Percentiles rank a stretch among this genome's conserved stretches.
Conservation (phyloP, 805 yeast genomes). For the Yamadazyma paraphyllophila region DNA sequence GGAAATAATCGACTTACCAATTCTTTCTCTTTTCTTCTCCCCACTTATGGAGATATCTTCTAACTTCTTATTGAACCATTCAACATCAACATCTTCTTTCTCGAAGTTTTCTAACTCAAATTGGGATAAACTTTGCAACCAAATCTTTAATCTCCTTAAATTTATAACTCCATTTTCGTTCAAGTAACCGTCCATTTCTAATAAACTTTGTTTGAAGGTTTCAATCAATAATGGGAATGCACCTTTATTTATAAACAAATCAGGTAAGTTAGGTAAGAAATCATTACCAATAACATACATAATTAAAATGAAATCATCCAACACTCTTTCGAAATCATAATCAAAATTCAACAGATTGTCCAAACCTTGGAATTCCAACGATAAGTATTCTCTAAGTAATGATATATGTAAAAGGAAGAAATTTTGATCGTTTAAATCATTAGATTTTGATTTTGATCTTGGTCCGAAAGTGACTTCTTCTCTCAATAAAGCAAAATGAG, state of each 20-base stretch:
- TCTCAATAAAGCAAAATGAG: conserved; percentile 91
- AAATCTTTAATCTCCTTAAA: conserved; percentile 63
- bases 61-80: conserved; percentile 86
- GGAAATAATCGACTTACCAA: conserved; percentile 61
- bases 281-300: conserved; percentile 97
- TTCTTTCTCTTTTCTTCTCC: conserved; percentile 61
- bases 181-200: conserved; percentile 75
- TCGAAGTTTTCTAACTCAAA: conserved; percentile 89
- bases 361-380: conserved; percentile 76
- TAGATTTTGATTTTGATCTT: conserved; percentile 32
- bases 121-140: conserved; percentile 72
- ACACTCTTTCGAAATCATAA: conserved; percentile 80
- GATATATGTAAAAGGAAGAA: conserved; percentile 83
- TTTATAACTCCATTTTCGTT: conserved; percentile 82
- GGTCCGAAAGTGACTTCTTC: conserved; percentile 93
- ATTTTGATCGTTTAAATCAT: conserved; percentile 68
- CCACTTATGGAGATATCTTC: conserved; percentile 76
- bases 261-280: conserved; percentile 95
- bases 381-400: conserved; percentile 84
- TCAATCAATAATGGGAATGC: conserved; percentile 91
- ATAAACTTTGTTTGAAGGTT: conserved; percentile 80
- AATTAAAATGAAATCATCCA: conserved; percentile 90
- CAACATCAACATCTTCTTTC: conserved; percentile 76
- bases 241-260: conserved; percentile 88
- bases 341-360: conserved; percentile 61